Conservation (phyloP, 768 basidiomycete genomes). For the Rhodotorula diobovata region DNA sequence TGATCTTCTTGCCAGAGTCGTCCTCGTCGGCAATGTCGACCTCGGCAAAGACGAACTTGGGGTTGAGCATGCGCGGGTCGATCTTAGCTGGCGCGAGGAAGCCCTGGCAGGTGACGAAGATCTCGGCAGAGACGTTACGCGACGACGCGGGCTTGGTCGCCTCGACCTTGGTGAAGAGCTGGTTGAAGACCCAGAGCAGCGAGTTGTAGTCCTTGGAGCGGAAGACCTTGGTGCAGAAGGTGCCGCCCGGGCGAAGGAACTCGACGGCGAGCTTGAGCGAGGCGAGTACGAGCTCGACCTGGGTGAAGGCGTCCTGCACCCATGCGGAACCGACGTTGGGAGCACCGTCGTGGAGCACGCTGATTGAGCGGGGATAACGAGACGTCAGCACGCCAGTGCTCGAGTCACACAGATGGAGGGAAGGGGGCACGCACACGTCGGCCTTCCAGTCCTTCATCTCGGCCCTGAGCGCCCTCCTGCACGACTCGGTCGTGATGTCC, state of each 20-base stretch:
- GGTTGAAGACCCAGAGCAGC: slow-evolving; percentile 97
- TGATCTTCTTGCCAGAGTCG: background rate
- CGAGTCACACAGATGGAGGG: background rate
- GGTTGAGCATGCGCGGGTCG: slow-evolving; percentile 96
- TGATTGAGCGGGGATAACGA: no score
- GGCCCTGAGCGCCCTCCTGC: slow-evolving; percentile 74
- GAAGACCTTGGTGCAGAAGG: slow-evolving; percentile 97
- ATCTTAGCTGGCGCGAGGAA: slow-evolving; percentile 92
- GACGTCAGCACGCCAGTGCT: no score
- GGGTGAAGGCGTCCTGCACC: slow-evolving; percentile 96
- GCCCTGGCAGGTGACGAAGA: slow-evolving; percentile 95
- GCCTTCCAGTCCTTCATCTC: slow-evolving; percentile 99
- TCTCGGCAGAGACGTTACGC: slow-evolving; percentile 97
- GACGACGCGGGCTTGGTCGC: slow-evolving; percentile 98
- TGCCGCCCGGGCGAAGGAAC: slow-evolving; percentile 77
- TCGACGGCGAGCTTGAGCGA: slow-evolving; percentile 60
- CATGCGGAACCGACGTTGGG: slow-evolving; percentile 99
- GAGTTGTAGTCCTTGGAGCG: slow-evolving; percentile 97
- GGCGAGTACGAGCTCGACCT: slow-evolving; percentile 88
- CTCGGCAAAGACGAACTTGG: slow-evolving; percentile 96
- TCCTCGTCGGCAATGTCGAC: slow-evolving; percentile 49
- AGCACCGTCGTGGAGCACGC: slow-evolving; percentile 93
- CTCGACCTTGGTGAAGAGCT: slow-evolving; percentile 91
- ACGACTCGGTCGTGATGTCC: slow-evolving; percentile 89
- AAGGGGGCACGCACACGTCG: slow-evolving; percentile 56